Evolutionary conservation across 2,329 filamentous ascomycete genomes (phyloP), one percentile per base, ranked within the genome.

Genomic region (Stagonosporopsis chrysanthemi): DNA sequence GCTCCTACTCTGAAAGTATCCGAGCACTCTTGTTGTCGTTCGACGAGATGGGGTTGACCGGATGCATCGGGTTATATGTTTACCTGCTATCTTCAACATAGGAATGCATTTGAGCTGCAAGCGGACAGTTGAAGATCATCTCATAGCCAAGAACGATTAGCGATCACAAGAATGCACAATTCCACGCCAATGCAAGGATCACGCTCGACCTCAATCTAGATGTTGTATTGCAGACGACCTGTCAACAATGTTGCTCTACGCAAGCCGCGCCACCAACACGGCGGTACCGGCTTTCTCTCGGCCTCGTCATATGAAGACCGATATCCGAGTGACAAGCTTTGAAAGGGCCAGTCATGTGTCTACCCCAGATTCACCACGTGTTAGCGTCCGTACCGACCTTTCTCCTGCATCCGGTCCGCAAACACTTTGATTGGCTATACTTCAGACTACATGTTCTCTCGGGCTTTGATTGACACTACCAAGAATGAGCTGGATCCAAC

Each of bases 21-120:
- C 19, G 14, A 22, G 36, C 12, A 31, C 36, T 43, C 17, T 6
- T 17, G 17, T 17, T n/a, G 36, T 11, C 11, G 9, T 39, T 39
- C 11, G 36, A 33, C n/a, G 31, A 33, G n/a, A 7, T n/a, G 31
- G 31, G 31, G n/a, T 39, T 39, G 9, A 12, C n/a, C 19, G 36
- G 19, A 19, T 39, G 36, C 17, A 39, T 39, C 15, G 26, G 17
- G 35, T 35, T n/a, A 6, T n/a, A 44, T 19, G 14, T 52, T 31
- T 17, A 17, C 23, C 6, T 43, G 14, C 26, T 26, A 22, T 12
- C 17, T 41, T n/a, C 23, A 26, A 43, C 36, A 42, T 19, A 44
- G 45, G 42, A 52, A 48, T 56, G 48, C 15, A 48, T 2, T 26
- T 24, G 38, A 22, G 38, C 48, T 46, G 54, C 47, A 56, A 56